phyloP scores from a whole-genome alignment of 257 asterid species.

The Coffea eugenioides region DNA sequence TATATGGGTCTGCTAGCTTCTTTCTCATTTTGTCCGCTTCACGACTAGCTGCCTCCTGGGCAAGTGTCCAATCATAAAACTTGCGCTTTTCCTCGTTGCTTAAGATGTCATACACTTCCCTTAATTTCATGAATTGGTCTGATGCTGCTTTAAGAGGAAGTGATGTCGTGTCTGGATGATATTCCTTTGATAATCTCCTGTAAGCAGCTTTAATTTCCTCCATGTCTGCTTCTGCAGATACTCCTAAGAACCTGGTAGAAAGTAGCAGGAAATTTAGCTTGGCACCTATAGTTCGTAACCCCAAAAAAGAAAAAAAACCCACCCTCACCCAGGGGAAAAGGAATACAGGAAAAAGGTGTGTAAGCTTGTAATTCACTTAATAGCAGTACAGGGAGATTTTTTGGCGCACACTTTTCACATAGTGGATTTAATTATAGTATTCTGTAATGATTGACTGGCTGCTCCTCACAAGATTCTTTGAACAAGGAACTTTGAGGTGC shows the following conservation, averaged over 20 bases:
- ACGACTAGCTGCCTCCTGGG: conserved; percentile 78
- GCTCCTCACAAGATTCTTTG: neutral
- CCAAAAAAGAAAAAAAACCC: too few species aligned
- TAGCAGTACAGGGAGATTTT: neutral
- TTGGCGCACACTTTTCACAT: too few species aligned
- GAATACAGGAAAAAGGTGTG: too few species aligned
- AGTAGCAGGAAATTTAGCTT: neutral
- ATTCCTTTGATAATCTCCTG: conserved; percentile 76
- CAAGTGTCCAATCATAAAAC: conserved; percentile 83
- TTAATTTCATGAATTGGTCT: conserved; percentile 68
- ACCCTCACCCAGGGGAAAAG: too few species aligned
- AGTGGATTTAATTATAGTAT: too few species aligned
- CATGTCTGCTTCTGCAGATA: conserved; percentile 64
- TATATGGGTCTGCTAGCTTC: conserved; percentile 64
- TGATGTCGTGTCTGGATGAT: conserved; percentile 91
- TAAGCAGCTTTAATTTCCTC: conserved; percentile 90
- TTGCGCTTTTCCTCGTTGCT: conserved; percentile 66
- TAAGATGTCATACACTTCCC: conserved; percentile 57
- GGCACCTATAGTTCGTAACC: too few species aligned
- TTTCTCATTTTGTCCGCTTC: conserved; percentile 83
- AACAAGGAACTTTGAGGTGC: neutral
- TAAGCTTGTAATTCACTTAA: neutral
- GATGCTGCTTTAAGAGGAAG: conserved; percentile 88
- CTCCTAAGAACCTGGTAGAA: conserved; percentile 65
- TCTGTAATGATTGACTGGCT: neutral